Percentiles rank a stretch among this genome's conserved stretches.
phyloP scores from a whole-genome alignment of 768 basidiomycete species.

The Rubroboletus satanas region DNA sequence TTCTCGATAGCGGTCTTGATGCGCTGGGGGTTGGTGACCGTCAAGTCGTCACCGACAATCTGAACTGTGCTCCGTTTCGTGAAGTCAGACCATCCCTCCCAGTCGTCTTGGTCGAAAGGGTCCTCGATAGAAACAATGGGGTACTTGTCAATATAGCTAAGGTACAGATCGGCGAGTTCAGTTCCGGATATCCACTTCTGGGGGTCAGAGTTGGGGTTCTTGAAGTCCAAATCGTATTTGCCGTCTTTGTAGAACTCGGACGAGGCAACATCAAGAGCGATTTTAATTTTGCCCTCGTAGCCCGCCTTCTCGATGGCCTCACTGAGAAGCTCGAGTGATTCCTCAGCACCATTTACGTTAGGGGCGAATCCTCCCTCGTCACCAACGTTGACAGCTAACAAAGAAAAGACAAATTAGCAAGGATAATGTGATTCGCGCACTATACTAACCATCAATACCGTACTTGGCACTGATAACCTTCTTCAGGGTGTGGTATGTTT shows the following conservation, averaged over 20 bases:
- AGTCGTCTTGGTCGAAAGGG: conserved; percentile 99
- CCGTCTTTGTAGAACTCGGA: conserved; percentile 99
- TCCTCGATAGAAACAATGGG: conserved; percentile 96
- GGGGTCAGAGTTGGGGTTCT: conserved; percentile 98
- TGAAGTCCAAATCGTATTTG: conserved; percentile 98
- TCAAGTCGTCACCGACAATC: conserved; percentile 94
- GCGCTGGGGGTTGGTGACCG: conserved; percentile 94
- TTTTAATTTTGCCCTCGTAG: conserved; percentile 98
- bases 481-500: conserved; percentile 97
- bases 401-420: conserved; percentile 6
- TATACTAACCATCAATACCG: conserved; percentile 86
- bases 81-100: conserved; percentile 96
- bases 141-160: conserved; percentile 84
- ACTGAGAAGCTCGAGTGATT: conserved; percentile 90
- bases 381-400: conserved; percentile 92
- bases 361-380: conserved; percentile 99
- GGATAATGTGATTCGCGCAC: neutral
- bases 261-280: conserved; percentile 96
- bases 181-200: conserved; percentile 93
- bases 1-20: conserved; percentile 99
- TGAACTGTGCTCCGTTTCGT: conserved; percentile 76
- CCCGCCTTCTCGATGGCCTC: conserved; percentile 98
- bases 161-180: conserved; percentile 91
- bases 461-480: conserved; percentile 99
- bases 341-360: conserved; percentile 95